Percentiles rank a stretch among this genome's conserved stretches.
Evolutionary conservation across 352 stramenopile species (phyloP).

Genomic region (Thalassiosira livingstoniorum): DNA sequence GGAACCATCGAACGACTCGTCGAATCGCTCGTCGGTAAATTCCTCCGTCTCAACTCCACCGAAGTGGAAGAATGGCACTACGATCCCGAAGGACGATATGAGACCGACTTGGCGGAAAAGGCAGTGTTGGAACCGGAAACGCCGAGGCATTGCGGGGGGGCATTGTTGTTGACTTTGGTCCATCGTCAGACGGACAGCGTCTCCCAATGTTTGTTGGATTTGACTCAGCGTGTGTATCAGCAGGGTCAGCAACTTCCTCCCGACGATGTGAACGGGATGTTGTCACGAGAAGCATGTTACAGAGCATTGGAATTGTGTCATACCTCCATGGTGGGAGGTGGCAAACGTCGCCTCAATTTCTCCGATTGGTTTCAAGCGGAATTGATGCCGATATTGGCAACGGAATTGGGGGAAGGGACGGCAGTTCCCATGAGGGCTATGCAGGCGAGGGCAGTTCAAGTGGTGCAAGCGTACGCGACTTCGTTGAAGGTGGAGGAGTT

Average conservation of each 20-base stretch:
- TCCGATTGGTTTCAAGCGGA: conserved; percentile 47
- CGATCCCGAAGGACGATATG: conserved; percentile 44
- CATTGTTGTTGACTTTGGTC: conserved; percentile 33
- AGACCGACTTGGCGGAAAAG: conserved; percentile 47
- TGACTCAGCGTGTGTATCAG: conserved; percentile 36
- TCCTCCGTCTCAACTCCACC: conserved; percentile 26
- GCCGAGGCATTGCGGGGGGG: conserved; percentile 39
- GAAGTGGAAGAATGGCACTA: conserved; percentile 49
- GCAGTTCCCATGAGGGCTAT: conserved; percentile 40
- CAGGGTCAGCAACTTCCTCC: conserved; percentile 22
- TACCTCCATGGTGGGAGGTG: conserved; percentile 29
- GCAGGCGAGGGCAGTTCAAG: conserved; percentile 40
- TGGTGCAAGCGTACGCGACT: conserved; percentile 38
- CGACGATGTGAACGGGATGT: conserved; percentile 32
- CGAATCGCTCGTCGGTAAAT: conserved; percentile 44
- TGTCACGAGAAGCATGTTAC: conserved; percentile 48
- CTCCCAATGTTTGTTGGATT: conserved; percentile 23
- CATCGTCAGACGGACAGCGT: conserved; percentile 37
- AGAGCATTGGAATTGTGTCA: conserved; percentile 42
- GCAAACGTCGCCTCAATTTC: conserved; percentile 38
- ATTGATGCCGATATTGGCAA: conserved; percentile 26
- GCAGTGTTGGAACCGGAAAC: conserved; percentile 13
- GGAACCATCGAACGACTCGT: conserved; percentile 38
- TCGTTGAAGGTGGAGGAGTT: conserved; percentile 45
- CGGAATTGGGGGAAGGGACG: conserved; percentile 27